Conservation (phyloP, 495 filamentous ascomycete species). For the Trichoderma virens region DNA sequence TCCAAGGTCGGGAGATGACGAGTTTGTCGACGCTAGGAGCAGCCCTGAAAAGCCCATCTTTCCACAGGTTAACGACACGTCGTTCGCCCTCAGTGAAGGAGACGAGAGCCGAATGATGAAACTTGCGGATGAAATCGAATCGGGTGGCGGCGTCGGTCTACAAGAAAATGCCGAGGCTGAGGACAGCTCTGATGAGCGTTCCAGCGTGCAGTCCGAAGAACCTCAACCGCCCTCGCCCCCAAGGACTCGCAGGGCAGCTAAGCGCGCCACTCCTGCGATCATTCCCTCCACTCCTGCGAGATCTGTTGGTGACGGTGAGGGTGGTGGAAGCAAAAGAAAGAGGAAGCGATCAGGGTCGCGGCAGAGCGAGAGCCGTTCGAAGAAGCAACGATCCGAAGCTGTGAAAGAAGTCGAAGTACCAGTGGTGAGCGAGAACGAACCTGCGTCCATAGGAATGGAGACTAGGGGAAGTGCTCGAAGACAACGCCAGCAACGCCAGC, state of each 20-base stretch:
- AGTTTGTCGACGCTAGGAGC: conserved; percentile 37
- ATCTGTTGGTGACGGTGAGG: conserved; percentile 14
- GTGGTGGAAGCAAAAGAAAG: conserved; percentile 6
- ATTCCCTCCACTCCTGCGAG: conserved; percentile 11
- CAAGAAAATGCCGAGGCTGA: neutral
- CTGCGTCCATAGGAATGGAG: neutral
- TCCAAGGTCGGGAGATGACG: conserved; percentile 31
- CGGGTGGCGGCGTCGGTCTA: conserved; percentile 3
- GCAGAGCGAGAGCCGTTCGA: neutral
- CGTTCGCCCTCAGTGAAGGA: conserved; percentile 34
- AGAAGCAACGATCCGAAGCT: conserved; percentile 6
- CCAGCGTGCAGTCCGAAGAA: neutral
- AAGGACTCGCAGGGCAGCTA: conserved; percentile 1
- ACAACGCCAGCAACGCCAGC: conserved; percentile 2
- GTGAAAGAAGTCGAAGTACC: neutral
- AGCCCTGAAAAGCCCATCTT: neutral
- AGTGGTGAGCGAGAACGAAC: neutral
- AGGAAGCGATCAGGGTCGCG: neutral
- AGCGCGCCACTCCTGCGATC: conserved; percentile 16
- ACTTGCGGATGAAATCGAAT: conserved; percentile 38
- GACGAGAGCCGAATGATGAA: conserved; percentile 39
- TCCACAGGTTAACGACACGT: conserved; percentile 18
- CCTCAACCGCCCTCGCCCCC: neutral
- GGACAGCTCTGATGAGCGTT: neutral
- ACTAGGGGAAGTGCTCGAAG: conserved; percentile 1